Conservation (phyloP, 129 eudicot species). For the Flaveria ramosissima region DNA sequence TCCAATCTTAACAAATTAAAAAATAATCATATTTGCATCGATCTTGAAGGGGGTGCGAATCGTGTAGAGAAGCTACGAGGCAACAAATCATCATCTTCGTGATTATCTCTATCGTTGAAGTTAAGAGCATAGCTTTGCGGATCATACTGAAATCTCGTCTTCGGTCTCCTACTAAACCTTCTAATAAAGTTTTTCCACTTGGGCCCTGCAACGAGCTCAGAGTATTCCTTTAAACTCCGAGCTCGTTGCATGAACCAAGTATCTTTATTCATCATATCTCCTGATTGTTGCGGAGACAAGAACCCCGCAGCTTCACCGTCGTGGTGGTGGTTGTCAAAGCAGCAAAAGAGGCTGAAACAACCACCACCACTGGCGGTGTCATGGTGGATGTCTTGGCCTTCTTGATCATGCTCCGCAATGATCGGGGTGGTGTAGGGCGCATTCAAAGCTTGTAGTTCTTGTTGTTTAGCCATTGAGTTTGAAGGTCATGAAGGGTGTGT, state of each 20-base stretch:
- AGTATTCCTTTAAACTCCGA: conserved; percentile 54
- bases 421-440: conserved; percentile 25
- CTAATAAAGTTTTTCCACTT: conserved; percentile 89
- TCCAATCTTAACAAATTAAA: conserved; percentile 6
- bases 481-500: neutral
- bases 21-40: conserved; percentile 19
- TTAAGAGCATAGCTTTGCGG: conserved; percentile 74
- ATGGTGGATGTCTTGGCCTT: conserved; percentile 28
- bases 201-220: conserved; percentile 84
- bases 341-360: conserved; percentile 45
- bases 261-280: conserved; percentile 39
- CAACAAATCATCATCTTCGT: conserved; percentile 51
- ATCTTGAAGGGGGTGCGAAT: conserved; percentile 50
- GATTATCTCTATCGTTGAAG: conserved; percentile 52
- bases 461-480: conserved; percentile 31
- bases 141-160: conserved; percentile 58
- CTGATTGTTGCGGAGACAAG: conserved; percentile 23
- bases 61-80: conserved; percentile 59
- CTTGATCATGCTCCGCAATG: conserved; percentile 34
- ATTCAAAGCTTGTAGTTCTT: conserved; percentile 28
- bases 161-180: conserved; percentile 51
- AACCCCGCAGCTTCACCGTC: conserved; percentile 33
- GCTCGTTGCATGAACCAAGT: conserved; percentile 53
- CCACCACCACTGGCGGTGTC: conserved; percentile 22
- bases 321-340: conserved; percentile 30